Percentiles rank a stretch among this genome's conserved stretches.
Evolutionary conservation across 1,139 yeast genomes (phyloP).

Genomic region (Debaryomycetaceae sp.): DNA sequence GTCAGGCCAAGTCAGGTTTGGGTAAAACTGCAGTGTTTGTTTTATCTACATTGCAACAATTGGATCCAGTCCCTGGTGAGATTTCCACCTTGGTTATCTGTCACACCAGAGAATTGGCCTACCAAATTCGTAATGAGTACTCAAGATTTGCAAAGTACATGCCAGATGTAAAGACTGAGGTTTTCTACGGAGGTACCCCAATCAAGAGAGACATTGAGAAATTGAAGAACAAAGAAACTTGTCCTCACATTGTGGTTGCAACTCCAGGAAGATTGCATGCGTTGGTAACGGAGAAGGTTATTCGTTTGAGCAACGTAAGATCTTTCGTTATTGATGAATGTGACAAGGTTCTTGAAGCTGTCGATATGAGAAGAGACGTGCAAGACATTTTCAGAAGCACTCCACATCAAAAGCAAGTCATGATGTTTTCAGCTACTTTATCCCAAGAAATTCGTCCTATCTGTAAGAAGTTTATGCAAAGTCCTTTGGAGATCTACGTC

Average conservation of each 20-base stretch:
- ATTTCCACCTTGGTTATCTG: conserved; percentile 91
- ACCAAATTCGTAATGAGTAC: conserved; percentile 96
- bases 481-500: conserved; percentile 94
- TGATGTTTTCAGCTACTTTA: conserved; percentile 98
- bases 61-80: conserved; percentile 97
- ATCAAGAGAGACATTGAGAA: conserved; percentile 83
- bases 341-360: conserved; percentile 91
- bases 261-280: conserved; percentile 98
- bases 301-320: conserved; percentile 86
- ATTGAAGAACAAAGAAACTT: conserved; percentile 87
- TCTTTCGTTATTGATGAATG: conserved; percentile 97
- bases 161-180: conserved; percentile 97
- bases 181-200: conserved; percentile 94
- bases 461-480: conserved; percentile 97
- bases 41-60: conserved; percentile 91
- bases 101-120: conserved; percentile 98
- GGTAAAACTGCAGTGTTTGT: conserved; percentile 99
- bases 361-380: conserved; percentile 97
- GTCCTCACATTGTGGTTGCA: conserved; percentile 96
- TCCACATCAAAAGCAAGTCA: conserved; percentile 97
- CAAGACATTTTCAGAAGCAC: conserved; percentile 97
- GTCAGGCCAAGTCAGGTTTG: conserved; percentile 99
- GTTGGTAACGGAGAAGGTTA: conserved; percentile 83
- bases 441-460: conserved; percentile 94
- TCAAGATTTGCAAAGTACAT: conserved; percentile 96